These are phyloP conservation scores for Chaetomium fimeti DNA, from an alignment of 495 filamentous ascomycete species.

Conservation along the genomic window DNA sequence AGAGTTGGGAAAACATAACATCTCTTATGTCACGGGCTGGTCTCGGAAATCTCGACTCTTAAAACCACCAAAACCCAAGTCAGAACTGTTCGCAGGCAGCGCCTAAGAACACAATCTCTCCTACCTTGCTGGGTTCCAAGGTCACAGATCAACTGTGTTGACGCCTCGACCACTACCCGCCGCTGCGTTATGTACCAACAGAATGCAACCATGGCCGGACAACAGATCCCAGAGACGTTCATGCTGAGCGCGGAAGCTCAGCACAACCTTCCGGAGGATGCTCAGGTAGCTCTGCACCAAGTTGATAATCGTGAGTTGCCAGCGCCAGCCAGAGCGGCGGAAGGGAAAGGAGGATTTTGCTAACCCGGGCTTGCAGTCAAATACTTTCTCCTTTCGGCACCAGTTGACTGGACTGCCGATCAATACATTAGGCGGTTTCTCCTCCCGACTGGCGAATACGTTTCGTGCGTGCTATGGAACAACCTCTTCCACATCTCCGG, in stretches of 20 bases:
- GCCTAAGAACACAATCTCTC: slow-evolving; percentile 25
- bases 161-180: slow-evolving; percentile 11
- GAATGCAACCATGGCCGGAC: slow-evolving; percentile 49
- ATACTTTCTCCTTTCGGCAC: slow-evolving; percentile 98
- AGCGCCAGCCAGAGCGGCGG: background rate
- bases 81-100: slow-evolving; percentile 31
- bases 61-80: slow-evolving; percentile 10
- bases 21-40: slow-evolving; percentile 41
- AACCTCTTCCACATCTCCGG: slow-evolving; percentile 99
- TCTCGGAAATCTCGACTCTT: slow-evolving; percentile 31
- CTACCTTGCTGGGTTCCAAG: slow-evolving; percentile 14
- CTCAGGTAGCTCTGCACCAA: slow-evolving; percentile 95
- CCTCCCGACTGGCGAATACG: slow-evolving; percentile 95
- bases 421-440: slow-evolving; percentile 96
- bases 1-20: slow-evolving; percentile 22
- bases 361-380: slow-evolving; percentile 64
- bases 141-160: slow-evolving; percentile 26
- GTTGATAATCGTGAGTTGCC: slow-evolving; percentile 88
- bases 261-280: slow-evolving; percentile 91
- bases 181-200: slow-evolving; percentile 51
- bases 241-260: slow-evolving; percentile 96
- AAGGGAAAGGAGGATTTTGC: background rate
- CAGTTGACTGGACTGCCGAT: slow-evolving; percentile 95
- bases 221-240: slow-evolving; percentile 95
- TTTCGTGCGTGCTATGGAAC: slow-evolving; percentile 96